phyloP scores from a whole-genome alignment of 2,329 filamentous ascomycete genomes.

The Aspergillus tanneri region DNA sequence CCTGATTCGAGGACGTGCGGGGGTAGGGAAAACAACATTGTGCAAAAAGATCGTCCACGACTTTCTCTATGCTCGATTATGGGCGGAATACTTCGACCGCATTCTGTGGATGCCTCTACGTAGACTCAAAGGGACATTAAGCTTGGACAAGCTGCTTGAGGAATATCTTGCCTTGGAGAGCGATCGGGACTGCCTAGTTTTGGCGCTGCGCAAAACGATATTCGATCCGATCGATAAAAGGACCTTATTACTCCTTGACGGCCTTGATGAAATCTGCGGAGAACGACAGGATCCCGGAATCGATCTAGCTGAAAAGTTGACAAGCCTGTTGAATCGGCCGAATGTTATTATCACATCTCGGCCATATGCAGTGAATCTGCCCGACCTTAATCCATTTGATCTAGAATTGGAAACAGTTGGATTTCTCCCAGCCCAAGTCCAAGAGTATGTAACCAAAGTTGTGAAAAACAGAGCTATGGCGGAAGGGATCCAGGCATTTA shows the following conservation, averaged over 20 bases:
- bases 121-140: constrained; percentile 25
- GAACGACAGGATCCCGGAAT: too few species aligned
- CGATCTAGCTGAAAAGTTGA: not conserved
- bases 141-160: not conserved
- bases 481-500: constrained; percentile 30
- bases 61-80: constrained; percentile 21
- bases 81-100: constrained; percentile 32
- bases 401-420: constrained; percentile 1
- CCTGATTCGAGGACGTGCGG: constrained; percentile 39
- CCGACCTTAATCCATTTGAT: not conserved
- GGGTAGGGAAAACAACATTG: constrained; percentile 44
- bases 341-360: constrained; percentile 46
- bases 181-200: not conserved
- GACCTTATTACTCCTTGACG: constrained; percentile 2
- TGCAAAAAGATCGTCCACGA: constrained; percentile 45
- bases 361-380: constrained; percentile 26
- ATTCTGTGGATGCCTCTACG: constrained; percentile 45
- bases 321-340: not conserved
- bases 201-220: not conserved
- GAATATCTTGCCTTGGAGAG: not conserved
- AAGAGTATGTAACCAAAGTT: constrained; percentile 20
- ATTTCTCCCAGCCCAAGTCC: not conserved
- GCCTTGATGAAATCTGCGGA: constrained; percentile 5
- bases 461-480: constrained; percentile 4
- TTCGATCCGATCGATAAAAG: not conserved